phyloP scores from a whole-genome alignment of 1,284 basidiomycete species.

The Malassezia sp. region DNA sequence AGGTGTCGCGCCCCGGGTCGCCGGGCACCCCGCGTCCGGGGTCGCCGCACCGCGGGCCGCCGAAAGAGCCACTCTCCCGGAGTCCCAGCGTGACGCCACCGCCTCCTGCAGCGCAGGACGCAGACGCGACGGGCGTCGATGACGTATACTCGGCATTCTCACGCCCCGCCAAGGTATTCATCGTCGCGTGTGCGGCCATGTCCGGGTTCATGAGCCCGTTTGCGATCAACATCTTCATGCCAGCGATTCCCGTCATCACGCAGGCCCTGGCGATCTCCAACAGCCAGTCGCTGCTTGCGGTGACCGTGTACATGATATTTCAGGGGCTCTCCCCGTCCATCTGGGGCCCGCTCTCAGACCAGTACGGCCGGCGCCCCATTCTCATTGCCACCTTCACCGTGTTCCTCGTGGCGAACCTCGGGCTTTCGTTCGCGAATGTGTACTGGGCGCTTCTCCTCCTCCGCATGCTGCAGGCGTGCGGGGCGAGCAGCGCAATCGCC shows the following conservation, averaged over 20 bases:
- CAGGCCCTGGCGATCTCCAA: conserved; percentile 56
- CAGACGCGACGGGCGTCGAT: no score
- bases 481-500: conserved; percentile 20
- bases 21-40: no score
- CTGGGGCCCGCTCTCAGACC: conserved; percentile 57
- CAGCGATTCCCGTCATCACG: conserved; percentile 61
- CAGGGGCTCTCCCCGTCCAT: conserved; percentile 52
- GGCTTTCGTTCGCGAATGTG: conserved; percentile 54
- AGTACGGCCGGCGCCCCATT: conserved; percentile 53
- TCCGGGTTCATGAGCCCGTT: conserved; percentile 14
- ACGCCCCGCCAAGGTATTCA: neutral
- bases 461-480: conserved; percentile 42
- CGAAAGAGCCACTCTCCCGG: no score
- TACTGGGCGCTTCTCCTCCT: conserved; percentile 59
- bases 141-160: conserved; percentile 6
- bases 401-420: conserved; percentile 50
- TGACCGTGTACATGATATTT: conserved; percentile 63
- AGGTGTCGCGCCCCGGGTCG: no score
- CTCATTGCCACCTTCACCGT: conserved; percentile 54
- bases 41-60: no score
- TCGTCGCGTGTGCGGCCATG: conserved; percentile 6
- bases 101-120: no score
- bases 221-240: conserved; percentile 58
- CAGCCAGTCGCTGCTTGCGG: conserved; percentile 63
- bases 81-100: no score